Base-by-base conservation (phyloP, 352 stramenopile species). In the Phytopythium aichiense region DNA sequence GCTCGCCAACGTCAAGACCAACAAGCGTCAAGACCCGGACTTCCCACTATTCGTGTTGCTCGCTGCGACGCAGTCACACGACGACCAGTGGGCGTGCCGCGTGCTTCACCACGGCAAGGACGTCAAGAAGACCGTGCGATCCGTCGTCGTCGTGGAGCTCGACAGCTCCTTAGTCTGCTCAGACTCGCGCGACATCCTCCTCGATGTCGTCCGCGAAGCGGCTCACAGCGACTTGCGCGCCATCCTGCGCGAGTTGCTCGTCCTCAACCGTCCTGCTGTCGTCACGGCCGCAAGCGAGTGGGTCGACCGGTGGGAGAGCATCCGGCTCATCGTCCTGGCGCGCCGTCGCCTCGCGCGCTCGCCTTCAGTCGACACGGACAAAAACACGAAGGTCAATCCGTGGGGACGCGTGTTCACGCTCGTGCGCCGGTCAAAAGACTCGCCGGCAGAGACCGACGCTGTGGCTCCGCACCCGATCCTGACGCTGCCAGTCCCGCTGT, bases 201-300 rank as follows among this genome's bases (percentile, higher is more conserved):
- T 25, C 25, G n/a, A 25, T 2, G 8, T 13, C 51, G 20, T 40
- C 0, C 18, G 23, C 4, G 31, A 16, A 11, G 51, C 28, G 15
- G 13, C 4, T 8, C 51, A 11, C 7, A 7, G 15, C 30, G 18
- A 18, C 5, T 45, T 57, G 51, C 18, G 22, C 30, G 51, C 2
- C 13, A 4, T 57, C 9, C 51, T 57, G 31, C 25, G 51, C 51
- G 31, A 57, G 31, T 33, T 57, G 51, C 51, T 57, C 9, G 20
- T 9, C 9, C 51, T 57, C 16, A 57, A 57, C 51, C 51, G 30
- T 9, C 20, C 51, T 0, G 31, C 31, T 4, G 51, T 57, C 4
- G 31, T 43, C 30, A 1, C 20, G 4, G 51, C 7, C 11, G 51
- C 51, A 33, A 20, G n/a, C 18, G 31, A 42, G 28, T 57, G 51